A percentile compares a stretch with the other conserved stretches of the same genome.
Conservation (phyloP, 106 monocot genomes). For the Narthecium ossifragum region DNA sequence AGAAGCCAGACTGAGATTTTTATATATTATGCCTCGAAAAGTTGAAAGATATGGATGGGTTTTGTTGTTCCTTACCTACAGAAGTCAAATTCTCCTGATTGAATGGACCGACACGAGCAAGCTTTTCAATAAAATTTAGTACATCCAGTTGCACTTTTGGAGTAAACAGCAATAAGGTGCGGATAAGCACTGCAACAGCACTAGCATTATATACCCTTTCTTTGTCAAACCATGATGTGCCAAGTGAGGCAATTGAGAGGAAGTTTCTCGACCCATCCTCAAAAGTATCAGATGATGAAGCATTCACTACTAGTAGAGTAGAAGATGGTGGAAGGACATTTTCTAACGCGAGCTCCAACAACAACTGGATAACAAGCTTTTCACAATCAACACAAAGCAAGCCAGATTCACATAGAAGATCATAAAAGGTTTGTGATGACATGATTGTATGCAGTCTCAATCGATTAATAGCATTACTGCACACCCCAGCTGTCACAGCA, state of each 20-base stretch:
- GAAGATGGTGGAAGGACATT: slow-evolving; percentile 74
- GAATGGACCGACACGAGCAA: slow-evolving; percentile 72
- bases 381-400: slow-evolving; percentile 87
- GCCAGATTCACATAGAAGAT: slow-evolving; percentile 82
- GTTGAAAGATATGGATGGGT: neutral
- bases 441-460: slow-evolving; percentile 71
- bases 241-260: slow-evolving; percentile 34
- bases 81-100: slow-evolving; percentile 95
- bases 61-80: slow-evolving; percentile 45
- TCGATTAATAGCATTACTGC: slow-evolving; percentile 75
- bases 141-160: slow-evolving; percentile 91
- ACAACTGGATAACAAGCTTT: slow-evolving; percentile 78
- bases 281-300: slow-evolving; percentile 26
- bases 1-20: neutral
- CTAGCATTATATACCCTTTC: slow-evolving; percentile 83
- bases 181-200: slow-evolving; percentile 76
- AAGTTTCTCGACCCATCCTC: slow-evolving; percentile 37
- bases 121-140: slow-evolving; percentile 77
- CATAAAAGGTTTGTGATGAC: slow-evolving; percentile 84
- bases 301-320: slow-evolving; percentile 27
- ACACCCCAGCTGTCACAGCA: slow-evolving; percentile 81
- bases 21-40: slow-evolving; percentile 1
- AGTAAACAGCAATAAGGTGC: slow-evolving; percentile 77
- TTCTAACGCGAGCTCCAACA: slow-evolving; percentile 94
- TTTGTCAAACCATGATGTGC: slow-evolving; percentile 33